Percentiles rank a stretch among this genome's conserved stretches.
Evolutionary conservation across 257 asterid species (phyloP).

Genomic region (Lithospermum erythrorhizon): DNA sequence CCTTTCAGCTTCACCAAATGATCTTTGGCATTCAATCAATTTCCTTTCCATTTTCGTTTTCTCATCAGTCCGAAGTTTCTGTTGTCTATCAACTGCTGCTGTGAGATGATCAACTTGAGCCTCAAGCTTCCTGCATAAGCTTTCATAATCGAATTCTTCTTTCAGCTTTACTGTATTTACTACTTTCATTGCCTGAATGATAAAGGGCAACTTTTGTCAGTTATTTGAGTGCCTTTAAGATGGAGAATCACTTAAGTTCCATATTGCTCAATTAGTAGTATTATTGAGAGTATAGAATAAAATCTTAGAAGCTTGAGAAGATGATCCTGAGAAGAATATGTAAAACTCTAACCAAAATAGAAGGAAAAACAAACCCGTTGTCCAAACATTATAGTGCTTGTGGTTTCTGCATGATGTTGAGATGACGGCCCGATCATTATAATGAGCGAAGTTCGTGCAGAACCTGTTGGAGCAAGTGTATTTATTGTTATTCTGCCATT

Average conservation of each 20-base stretch:
- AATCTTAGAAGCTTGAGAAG: neutral
- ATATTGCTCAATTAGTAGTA: neutral
- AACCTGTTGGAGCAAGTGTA: constrained; percentile 40
- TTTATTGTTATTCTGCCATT: neutral
- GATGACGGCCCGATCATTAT: constrained; percentile 76
- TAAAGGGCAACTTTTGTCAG: neutral
- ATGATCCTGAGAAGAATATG: neutral
- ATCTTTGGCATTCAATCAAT: constrained; percentile 39
- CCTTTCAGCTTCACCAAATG: constrained; percentile 55
- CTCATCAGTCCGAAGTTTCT: constrained; percentile 48
- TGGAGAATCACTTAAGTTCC: neutral
- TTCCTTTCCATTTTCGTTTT: constrained; percentile 42
- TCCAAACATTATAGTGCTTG: constrained; percentile 87
- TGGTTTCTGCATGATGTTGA: constrained; percentile 76
- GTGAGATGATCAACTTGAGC: constrained; percentile 65
- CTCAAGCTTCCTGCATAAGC: constrained; percentile 81
- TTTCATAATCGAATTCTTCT: constrained; percentile 88
- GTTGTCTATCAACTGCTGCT: constrained; percentile 62
- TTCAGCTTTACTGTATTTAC: constrained; percentile 64
- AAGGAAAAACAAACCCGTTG: constrained; percentile 55
- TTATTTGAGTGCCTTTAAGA: neutral
- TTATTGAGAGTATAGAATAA: neutral
- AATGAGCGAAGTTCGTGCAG: constrained; percentile 89
- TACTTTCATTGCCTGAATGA: constrained; percentile 82
- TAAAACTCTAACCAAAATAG: neutral